Evolutionary conservation across 2,329 filamentous ascomycete species (phyloP), one percentile per base, ranked within the genome.

Genomic region (Cyanodermella asteris): DNA sequence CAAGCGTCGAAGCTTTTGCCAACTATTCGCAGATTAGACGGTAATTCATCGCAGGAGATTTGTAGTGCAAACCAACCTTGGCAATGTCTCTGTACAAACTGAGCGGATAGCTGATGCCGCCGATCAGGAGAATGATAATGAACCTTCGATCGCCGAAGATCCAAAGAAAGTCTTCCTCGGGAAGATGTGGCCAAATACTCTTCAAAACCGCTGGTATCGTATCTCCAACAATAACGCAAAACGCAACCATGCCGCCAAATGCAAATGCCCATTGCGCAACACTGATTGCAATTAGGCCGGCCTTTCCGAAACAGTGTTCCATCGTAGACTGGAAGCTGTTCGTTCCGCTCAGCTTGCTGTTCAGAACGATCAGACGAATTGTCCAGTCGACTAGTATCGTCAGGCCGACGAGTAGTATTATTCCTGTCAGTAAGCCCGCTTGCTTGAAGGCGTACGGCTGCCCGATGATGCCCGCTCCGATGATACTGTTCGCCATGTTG

Each of bases 401-500:
- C 34, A 97, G 60, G 5, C 51, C 60, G 14, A 91, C 51, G 12
- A 97, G 63, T 28, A 97, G 61, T 23, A 80, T 40, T 5, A 84
- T 58, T 15, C 87, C 87, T 18, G 76, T 72, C 10, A 77, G 46
- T 38, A 97, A 62, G 5, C 87, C 87, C 6, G 87, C 87, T 53
- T 94, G 82, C 30, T 68, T 69, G 43, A 97, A 73, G n/a, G 87
- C 87, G 50, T 94, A 97, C 8, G 87, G 82, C 51, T 97, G 87
- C 4, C 77, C 68, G 37, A 73, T 72, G 31, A 73, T 72, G 3
- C 68, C 68, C 16, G 68, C 68, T 16, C 68, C 68, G 32, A 97
- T 93, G 46, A 97, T 97, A 39, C 77, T 90, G 55, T 97, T 97
- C 34, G 87, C 84, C 87, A 97, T 97, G 52, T 97, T 97, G 81